These are phyloP conservation scores for Fraxinus excelsior DNA, from an alignment of 257 asterid genomes.

Conservation along the genomic window DNA sequence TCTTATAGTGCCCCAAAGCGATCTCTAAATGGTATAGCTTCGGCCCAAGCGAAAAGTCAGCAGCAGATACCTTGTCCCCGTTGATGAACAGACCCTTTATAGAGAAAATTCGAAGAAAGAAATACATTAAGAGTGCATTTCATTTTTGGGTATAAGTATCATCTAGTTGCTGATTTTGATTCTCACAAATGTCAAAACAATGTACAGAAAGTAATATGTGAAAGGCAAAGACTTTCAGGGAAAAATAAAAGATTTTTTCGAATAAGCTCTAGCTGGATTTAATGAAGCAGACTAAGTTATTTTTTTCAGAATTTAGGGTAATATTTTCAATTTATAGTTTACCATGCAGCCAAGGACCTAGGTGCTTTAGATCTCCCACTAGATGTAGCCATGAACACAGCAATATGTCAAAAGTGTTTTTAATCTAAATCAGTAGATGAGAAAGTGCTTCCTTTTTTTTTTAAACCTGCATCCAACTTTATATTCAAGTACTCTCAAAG, in stretches of 20 bases:
- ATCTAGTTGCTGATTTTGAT: background rate
- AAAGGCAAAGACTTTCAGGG: background rate
- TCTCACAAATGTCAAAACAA: conserved; percentile 10
- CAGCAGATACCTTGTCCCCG: conserved; percentile 74
- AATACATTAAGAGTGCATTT: background rate
- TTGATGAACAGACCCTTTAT: conserved; percentile 77
- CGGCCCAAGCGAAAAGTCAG: conserved; percentile 95
- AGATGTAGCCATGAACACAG: no score
- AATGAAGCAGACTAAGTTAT: background rate
- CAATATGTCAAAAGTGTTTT: no score
- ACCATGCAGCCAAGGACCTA: no score
- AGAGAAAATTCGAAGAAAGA: conserved; percentile 4
- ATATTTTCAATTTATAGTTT: background rate
- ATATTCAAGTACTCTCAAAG: background rate
- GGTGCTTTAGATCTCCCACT: no score
- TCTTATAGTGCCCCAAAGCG: conserved; percentile 77
- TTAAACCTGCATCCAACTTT: background rate
- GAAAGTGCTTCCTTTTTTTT: background rate
- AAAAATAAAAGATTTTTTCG: background rate
- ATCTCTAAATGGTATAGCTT: conserved; percentile 91
- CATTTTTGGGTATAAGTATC: conserved; percentile 4
- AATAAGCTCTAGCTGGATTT: background rate
- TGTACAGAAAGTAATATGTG: background rate
- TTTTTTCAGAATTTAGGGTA: background rate
- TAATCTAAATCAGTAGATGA: background rate